These are phyloP conservation scores for Alopecurus myosuroides DNA, from an alignment of 176 grass and related monocot genomes.

Conservation along the genomic window DNA sequence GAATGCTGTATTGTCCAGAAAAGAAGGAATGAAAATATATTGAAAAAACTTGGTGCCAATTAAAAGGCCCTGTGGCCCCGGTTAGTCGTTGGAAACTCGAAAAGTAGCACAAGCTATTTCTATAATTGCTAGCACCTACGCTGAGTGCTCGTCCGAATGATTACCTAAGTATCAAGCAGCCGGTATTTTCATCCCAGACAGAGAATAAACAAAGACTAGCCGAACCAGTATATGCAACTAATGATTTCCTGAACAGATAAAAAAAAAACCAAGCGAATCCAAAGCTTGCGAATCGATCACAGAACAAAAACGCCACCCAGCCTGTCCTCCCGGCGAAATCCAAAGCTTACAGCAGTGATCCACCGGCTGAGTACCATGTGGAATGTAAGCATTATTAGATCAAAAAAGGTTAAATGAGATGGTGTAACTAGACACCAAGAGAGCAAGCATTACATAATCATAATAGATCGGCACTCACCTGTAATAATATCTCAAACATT, in stretches of 20 bases:
- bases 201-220: neutral
- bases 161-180: neutral
- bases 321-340: conserved; percentile 44
- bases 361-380: conserved; percentile 55
- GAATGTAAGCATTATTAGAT: conserved; percentile 54
- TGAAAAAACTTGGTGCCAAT: neutral
- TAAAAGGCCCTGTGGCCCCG: neutral
- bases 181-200: neutral
- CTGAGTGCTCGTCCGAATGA: neutral
- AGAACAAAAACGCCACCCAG: conserved; percentile 9
- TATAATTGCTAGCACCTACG: neutral
- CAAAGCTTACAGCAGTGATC: conserved; percentile 48
- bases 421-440: neutral
- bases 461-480: conserved; percentile 65
- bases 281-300: neutral
- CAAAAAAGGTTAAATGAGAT: conserved; percentile 16
- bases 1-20: no score
- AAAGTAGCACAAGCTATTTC: no score
- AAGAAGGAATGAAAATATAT: neutral
- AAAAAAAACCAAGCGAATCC: neutral
- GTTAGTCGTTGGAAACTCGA: neutral
- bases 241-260: neutral
- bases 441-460: conserved; percentile 29
- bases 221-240: neutral
- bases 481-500: conserved; percentile 73